Percentiles rank a stretch among this genome's conserved stretches.
These are phyloP conservation scores for Amanita jacksonii DNA, from an alignment of 768 basidiomycete species.

Conservation along the genomic window DNA sequence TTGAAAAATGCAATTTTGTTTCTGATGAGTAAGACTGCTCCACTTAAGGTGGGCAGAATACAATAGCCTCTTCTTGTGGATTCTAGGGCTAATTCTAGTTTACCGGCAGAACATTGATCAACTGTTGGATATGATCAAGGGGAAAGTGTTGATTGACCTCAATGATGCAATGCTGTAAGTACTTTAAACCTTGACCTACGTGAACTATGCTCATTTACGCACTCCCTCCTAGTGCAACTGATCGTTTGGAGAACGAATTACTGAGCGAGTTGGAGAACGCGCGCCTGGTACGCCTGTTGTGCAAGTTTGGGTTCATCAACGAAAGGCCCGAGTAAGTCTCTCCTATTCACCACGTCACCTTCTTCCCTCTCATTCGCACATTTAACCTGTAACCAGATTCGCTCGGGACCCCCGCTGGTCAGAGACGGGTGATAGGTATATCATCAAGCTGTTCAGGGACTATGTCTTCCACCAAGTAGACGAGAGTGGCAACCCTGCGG, in stretches of 20 bases:
- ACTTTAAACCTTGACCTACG: background rate
- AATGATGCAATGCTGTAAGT: slow-evolving; percentile 74
- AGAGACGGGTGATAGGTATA: slow-evolving; percentile 96
- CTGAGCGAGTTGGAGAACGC: slow-evolving; percentile 91
- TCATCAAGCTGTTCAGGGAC: slow-evolving; percentile 96
- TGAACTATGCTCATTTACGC: background rate
- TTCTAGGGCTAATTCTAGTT: background rate
- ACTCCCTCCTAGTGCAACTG: slow-evolving; percentile 48
- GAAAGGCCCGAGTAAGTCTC: slow-evolving; percentile 89
- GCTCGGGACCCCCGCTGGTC: slow-evolving; percentile 96
- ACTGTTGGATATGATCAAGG: slow-evolving; percentile 71
- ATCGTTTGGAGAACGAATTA: slow-evolving; percentile 76
- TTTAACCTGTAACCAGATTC: slow-evolving; percentile 42
- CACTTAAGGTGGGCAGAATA: slow-evolving; percentile 53
- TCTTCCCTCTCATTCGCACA: background rate
- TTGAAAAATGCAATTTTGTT: slow-evolving; percentile 74
- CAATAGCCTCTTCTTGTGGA: background rate
- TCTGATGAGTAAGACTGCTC: slow-evolving; percentile 62
- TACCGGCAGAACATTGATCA: slow-evolving; percentile 58
- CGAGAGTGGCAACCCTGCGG: slow-evolving; percentile 77
- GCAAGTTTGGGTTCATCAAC: slow-evolving; percentile 97
- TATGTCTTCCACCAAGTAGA: slow-evolving; percentile 98
- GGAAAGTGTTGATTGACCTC: slow-evolving; percentile 65
- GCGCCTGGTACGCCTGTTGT: slow-evolving; percentile 76
- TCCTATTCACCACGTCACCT: background rate